Evolutionary conservation across 2,329 filamentous ascomycete genomes (phyloP).

Genomic region (Dothidotthia symphoricarpi): DNA sequence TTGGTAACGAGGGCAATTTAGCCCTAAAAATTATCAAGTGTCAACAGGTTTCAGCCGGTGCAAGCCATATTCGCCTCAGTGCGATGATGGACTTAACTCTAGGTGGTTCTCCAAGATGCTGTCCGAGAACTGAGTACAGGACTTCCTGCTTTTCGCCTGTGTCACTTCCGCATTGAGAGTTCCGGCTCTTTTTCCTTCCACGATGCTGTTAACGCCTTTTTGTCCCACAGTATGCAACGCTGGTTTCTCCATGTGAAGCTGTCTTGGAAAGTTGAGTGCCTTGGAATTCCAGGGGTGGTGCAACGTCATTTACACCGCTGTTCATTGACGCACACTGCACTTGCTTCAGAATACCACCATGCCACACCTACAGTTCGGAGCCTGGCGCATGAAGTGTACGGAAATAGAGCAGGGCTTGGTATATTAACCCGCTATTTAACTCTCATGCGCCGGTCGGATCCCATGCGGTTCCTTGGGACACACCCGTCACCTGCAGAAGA

Average conservation of each 20-base stretch:
- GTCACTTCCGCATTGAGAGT: conserved; percentile 13
- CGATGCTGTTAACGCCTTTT: conserved; percentile 11
- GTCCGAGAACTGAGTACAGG: conserved; percentile 15
- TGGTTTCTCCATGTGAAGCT: conserved; percentile 12
- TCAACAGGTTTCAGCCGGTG: too few relatives aligned
- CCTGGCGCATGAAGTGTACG: too few relatives aligned
- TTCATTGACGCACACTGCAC: conserved; percentile 11
- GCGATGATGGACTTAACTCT: too few relatives aligned
- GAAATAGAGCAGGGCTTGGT: too few relatives aligned
- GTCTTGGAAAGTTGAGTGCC: conserved; percentile 15
- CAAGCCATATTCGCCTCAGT: too few relatives aligned
- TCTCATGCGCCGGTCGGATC: too few relatives aligned
- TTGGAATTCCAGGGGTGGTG: conserved; percentile 11
- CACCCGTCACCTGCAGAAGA: too few relatives aligned
- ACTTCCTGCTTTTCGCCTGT: conserved; percentile 6
- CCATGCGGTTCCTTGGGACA: too few relatives aligned
- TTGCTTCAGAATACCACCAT: too few relatives aligned
- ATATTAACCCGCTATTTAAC: too few relatives aligned
- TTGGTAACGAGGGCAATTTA: too few relatives aligned
- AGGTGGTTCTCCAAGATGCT: conserved; percentile 1
- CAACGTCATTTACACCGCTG: conserved; percentile 18
- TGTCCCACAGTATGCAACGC: conserved; percentile 10
- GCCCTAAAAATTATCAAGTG: too few relatives aligned
- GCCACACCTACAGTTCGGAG: background rate
- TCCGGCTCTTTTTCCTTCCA: conserved; percentile 15